These are phyloP conservation scores for Leccinum incarnatum DNA, from an alignment of 768 basidiomycete genomes.

Conservation along the genomic window DNA sequence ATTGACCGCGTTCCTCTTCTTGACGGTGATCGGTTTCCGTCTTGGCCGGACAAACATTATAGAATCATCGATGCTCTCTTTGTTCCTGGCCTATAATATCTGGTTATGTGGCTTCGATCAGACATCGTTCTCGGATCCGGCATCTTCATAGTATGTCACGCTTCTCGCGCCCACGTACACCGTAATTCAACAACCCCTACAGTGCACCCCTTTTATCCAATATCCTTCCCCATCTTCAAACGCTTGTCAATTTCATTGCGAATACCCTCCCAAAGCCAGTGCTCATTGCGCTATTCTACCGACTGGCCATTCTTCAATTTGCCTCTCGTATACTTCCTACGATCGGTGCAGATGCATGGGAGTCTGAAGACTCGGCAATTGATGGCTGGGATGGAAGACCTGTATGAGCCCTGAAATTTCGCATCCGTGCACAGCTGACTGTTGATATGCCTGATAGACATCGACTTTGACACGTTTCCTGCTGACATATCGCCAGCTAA, in stretches of 20 bases:
- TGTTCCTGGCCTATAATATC: constrained; percentile 87
- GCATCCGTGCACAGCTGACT: constrained; percentile 8
- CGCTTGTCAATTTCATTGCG: constrained; percentile 74
- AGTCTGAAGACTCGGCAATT: constrained; percentile 59
- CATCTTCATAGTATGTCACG: constrained; percentile 68
- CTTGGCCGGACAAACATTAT: constrained; percentile 88
- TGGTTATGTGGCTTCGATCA: constrained; percentile 87
- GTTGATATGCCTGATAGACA: constrained; percentile 45
- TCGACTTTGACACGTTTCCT: constrained; percentile 72
- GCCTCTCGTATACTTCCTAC: constrained; percentile 82
- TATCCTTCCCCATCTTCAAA: constrained; percentile 77
- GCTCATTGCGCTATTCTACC: constrained; percentile 73
- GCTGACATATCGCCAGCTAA: constrained; percentile 78
- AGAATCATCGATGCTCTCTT: constrained; percentile 82
- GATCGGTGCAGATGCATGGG: constrained; percentile 81
- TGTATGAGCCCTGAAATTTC: constrained; percentile 36
- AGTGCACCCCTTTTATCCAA: constrained; percentile 78
- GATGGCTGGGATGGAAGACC: constrained; percentile 70
- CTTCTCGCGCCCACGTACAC: not conserved
- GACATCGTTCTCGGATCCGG: constrained; percentile 67
- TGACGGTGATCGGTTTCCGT: constrained; percentile 89
- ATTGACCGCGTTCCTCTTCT: constrained; percentile 83
- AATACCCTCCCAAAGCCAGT: constrained; percentile 87
- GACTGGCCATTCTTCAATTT: constrained; percentile 75
- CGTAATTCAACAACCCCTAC: constrained; percentile 3